phyloP scores from a whole-genome alignment of 2,329 filamentous ascomycete species.

The Alternaria brassicae region DNA sequence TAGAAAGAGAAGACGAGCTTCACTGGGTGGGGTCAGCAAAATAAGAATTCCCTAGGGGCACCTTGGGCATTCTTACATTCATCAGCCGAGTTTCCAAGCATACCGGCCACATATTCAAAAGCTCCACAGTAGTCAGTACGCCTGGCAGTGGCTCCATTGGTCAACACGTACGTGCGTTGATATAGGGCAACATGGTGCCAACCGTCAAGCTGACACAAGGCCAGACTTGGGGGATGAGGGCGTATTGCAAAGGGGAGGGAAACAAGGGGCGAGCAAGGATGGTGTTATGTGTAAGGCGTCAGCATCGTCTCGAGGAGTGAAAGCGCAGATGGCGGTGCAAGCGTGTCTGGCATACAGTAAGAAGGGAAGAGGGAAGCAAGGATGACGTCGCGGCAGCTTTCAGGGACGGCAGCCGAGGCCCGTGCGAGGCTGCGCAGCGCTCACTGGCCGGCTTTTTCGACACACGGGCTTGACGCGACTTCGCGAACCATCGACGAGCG shows the following conservation, averaged over 20 bases:
- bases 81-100: conserved; percentile 69
- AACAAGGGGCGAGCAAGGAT: not conserved
- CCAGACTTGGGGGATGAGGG: not conserved
- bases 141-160: not conserved
- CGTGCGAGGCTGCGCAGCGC: conserved; percentile 12
- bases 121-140: conserved; percentile 52
- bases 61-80: conserved; percentile 59
- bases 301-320: conserved; percentile 20
- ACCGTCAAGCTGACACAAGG: not conserved
- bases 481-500: not conserved
- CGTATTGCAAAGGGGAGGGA: not conserved
- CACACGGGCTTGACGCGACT: conserved; percentile 9
- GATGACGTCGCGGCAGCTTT: conserved; percentile 16
- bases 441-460: conserved; percentile 13
- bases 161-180: conserved; percentile 63
- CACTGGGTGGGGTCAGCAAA: conserved; percentile 63
- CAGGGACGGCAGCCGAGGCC: conserved; percentile 8
- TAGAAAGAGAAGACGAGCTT: conserved; percentile 93
- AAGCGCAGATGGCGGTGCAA: conserved; percentile 11
- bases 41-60: not conserved
- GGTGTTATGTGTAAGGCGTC: conserved; percentile 20
- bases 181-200: conserved; percentile 66
- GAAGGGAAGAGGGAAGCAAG: conserved; percentile 8
- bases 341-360: conserved; percentile 10
- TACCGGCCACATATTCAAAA: conserved; percentile 64